phyloP scores from a whole-genome alignment of 345 rosid species.

The Lepidium sativum region DNA sequence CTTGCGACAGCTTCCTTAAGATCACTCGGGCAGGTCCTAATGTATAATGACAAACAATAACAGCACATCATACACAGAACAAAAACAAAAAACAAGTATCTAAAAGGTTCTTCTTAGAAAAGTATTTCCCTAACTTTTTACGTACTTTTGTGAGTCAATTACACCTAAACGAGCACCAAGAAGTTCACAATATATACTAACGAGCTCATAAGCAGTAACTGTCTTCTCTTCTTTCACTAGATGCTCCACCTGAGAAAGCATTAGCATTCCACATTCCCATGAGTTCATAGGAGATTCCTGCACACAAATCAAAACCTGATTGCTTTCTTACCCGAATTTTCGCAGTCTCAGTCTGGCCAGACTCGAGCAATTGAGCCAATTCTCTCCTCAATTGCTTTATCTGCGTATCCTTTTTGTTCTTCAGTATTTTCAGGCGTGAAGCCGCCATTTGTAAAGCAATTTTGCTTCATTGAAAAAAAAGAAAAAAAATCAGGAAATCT shows the following conservation, averaged over 20 bases:
- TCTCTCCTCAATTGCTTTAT: conserved; percentile 70
- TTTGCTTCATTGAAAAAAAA: conserved; percentile 43
- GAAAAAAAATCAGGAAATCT: neutral
- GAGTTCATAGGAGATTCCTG: neutral
- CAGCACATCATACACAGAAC: neutral
- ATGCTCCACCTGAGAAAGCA: conserved; percentile 69
- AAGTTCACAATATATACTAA: conserved; percentile 74
- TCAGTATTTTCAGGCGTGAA: conserved; percentile 70
- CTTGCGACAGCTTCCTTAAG: conserved; percentile 71
- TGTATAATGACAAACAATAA: conserved; percentile 1
- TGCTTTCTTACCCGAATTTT: conserved; percentile 51
- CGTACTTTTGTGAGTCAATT: conserved; percentile 83
- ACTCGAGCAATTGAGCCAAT: conserved; percentile 63
- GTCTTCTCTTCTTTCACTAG: conserved; percentile 87
- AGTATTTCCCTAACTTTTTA: neutral
- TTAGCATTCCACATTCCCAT: neutral
- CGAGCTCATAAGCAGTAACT: conserved; percentile 70
- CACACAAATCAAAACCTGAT: neutral
- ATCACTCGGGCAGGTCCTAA: conserved; percentile 68
- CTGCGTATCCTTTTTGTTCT: conserved; percentile 58
- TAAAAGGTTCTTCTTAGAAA: neutral
- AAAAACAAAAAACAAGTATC: neutral
- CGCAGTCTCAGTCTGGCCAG: conserved; percentile 81
- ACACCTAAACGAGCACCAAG: conserved; percentile 67
- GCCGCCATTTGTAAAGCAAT: conserved; percentile 59